Evolutionary conservation across 148 eudicot species (phyloP), one percentile per base, ranked within the genome.

Genomic region (Heliosperma pusillum): DNA sequence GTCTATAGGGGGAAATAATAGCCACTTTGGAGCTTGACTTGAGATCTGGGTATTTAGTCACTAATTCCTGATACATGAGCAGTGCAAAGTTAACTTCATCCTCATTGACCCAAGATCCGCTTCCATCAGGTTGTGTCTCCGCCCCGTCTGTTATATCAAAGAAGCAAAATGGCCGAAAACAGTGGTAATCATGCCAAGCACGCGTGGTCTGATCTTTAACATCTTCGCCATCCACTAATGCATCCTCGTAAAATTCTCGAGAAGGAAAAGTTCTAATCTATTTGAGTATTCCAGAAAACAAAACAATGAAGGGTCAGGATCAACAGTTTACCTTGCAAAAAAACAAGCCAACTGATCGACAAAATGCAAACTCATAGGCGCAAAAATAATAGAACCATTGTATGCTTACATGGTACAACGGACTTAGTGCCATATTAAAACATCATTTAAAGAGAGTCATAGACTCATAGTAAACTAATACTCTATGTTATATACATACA

Each of bases 101-200:
- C 52, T 71, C 85, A 82, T 95, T 95, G 27, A 84, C 79, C 88
- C 83, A 88, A 77, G 94, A 90, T 19, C 94, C 90, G 79, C 88
- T 90, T 59, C 90, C 93, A 17, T 74, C 80, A 50, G 94, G 94
- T 75, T 83, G 86, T 33, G 87, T 83, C 76, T 92, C 97, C 33
- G 81, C 72, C 56, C 99, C 92, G 66, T 95, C 97, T n/a, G 88
- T 91, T 76, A 90, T 69, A 69, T 95, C 97, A 79, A 95, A 95
- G 82, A 95, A 95, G 86, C 97, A 92, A 85, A 95, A 95, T 4
- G 99, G 99, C 65, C 97, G 96, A 81, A 90, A 95, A 85, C 99
- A 95, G n/a, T 87, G 79, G 81, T 83, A 90, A 33, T 78, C 81
- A 66, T 95, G 99, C 99, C 99, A 95, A 66, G 72, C 50, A 60